Evolutionary conservation across 768 basidiomycete genomes (phyloP).

Genomic region (Agrocybe pediades): DNA sequence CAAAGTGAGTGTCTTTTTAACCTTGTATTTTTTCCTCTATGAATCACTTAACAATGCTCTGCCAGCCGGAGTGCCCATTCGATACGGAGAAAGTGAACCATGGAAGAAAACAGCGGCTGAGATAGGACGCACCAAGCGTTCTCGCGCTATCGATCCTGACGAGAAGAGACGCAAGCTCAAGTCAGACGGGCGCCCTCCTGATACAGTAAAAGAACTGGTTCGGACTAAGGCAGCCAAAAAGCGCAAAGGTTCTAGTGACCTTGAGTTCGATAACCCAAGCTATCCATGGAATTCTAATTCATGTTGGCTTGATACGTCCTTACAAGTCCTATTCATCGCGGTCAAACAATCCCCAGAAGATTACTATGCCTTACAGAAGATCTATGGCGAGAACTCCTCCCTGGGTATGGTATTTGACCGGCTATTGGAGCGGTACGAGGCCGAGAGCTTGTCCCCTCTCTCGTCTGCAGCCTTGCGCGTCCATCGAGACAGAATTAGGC

Average conservation of each 20-base stretch:
- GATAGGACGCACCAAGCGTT: constrained; percentile 24
- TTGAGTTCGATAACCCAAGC: not conserved
- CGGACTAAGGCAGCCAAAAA: not conserved
- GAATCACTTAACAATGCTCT: not conserved
- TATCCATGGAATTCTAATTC: constrained; percentile 16
- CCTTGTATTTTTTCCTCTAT: not conserved
- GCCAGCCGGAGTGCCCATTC: constrained; percentile 21
- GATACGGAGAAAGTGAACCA: constrained; percentile 24
- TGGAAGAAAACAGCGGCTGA: constrained; percentile 22
- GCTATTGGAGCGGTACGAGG: not conserved
- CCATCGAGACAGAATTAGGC: not conserved
- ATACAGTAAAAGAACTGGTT: constrained; percentile 16
- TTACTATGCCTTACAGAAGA: not conserved
- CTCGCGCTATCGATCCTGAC: constrained; percentile 6
- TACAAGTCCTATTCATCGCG: constrained; percentile 13
- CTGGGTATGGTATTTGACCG: not conserved
- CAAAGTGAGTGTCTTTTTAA: constrained; percentile 7
- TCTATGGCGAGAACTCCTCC: not conserved
- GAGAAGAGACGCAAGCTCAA: constrained; percentile 15
- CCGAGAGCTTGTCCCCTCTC: not conserved
- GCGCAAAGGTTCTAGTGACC: not conserved
- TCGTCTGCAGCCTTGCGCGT: too few species aligned
- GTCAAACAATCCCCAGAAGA: not conserved
- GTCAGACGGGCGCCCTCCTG: constrained; percentile 28
- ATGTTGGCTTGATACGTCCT: constrained; percentile 19